A percentile compares a stretch with the other conserved stretches of the same genome.
These are phyloP conservation scores for Saprolegnia parasitica DNA, from an alignment of 352 stramenopile species.

Conservation along the genomic window DNA sequence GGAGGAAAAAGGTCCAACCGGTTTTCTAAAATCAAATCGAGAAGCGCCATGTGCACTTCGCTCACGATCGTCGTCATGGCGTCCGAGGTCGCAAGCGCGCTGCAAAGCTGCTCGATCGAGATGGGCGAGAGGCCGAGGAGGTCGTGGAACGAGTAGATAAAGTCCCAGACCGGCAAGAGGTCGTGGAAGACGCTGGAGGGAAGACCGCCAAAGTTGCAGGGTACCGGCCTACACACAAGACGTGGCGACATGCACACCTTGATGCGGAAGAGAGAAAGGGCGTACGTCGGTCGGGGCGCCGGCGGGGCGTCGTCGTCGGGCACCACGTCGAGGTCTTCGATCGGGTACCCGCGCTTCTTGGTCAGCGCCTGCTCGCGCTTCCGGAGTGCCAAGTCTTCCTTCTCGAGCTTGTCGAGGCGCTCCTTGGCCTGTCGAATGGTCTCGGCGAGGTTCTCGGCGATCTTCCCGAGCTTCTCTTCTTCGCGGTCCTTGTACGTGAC, in stretches of 20 bases:
- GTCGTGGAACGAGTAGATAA: slow-evolving; percentile 64
- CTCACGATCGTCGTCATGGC: slow-evolving; percentile 47
- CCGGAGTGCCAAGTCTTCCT: slow-evolving; percentile 66
- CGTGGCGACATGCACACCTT: background rate
- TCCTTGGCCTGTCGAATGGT: slow-evolving; percentile 72
- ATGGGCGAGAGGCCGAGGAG: slow-evolving; percentile 58
- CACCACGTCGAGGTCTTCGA: slow-evolving; percentile 49
- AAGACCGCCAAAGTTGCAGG: slow-evolving; percentile 56
- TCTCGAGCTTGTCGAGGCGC: slow-evolving; percentile 82
- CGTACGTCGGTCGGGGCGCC: slow-evolving; percentile 63
- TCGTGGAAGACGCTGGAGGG: slow-evolving; percentile 43
- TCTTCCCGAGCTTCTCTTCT: slow-evolving; percentile 74
- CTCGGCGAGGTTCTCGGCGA: slow-evolving; percentile 74
- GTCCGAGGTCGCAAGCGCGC: slow-evolving; percentile 42
- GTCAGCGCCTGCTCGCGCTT: slow-evolving; percentile 80
- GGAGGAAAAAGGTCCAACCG: slow-evolving; percentile 29
- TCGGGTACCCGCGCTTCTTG: slow-evolving; percentile 60
- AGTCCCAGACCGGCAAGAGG: slow-evolving; percentile 72
- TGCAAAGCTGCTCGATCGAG: slow-evolving; percentile 58
- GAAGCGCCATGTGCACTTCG: slow-evolving; percentile 79
- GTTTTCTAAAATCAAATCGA: slow-evolving; percentile 77
- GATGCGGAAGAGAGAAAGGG: slow-evolving; percentile 14
- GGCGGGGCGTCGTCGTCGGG: slow-evolving; percentile 32
- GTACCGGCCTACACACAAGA: slow-evolving; percentile 37
- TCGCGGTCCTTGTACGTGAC: slow-evolving; percentile 89